Evolutionary conservation across 2,329 filamentous ascomycete genomes (phyloP).

Genomic region (Ramichloridium luteum): DNA sequence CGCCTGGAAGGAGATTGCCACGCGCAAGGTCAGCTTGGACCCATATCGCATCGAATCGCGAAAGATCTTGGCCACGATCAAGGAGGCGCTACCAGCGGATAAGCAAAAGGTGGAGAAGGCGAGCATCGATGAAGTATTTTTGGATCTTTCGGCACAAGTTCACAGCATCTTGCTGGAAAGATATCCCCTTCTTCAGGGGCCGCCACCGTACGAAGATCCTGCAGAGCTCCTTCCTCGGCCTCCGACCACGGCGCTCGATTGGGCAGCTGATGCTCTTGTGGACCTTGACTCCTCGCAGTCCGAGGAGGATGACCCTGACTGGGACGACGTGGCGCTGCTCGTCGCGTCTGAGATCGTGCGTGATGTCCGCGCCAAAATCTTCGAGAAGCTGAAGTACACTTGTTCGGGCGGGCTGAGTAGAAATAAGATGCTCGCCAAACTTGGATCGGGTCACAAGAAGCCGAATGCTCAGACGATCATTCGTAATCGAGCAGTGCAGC

Average conservation of each 20-base stretch:
- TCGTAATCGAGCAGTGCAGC: conserved; percentile 64
- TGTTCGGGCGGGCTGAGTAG: conserved; percentile 79
- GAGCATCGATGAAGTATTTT: conserved; percentile 87
- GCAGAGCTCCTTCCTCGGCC: conserved; percentile 59
- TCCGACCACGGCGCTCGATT: conserved; percentile 61
- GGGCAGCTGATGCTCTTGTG: conserved; percentile 70
- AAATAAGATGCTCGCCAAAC: conserved; percentile 92
- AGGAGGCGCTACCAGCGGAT: conserved; percentile 52
- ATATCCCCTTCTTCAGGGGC: conserved; percentile 58
- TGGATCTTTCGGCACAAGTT: conserved; percentile 79
- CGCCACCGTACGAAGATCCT: conserved; percentile 61
- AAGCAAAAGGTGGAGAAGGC: conserved; percentile 80
- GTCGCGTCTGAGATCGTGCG: conserved; percentile 84
- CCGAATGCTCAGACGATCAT: conserved; percentile 93
- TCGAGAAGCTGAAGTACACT: conserved; percentile 65
- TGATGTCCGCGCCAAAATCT: conserved; percentile 56
- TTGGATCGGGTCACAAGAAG: conserved; percentile 85
- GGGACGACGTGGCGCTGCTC: conserved; percentile 84
- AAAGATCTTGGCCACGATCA: conserved; percentile 68
- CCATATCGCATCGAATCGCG: conserved; percentile 79
- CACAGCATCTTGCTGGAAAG: conserved; percentile 61
- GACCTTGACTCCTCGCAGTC: conserved; percentile 60
- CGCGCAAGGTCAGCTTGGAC: conserved; percentile 88
- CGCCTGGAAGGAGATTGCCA: conserved; percentile 63
- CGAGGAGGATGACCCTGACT: conserved; percentile 76